Base-by-base conservation (phyloP, 495 filamentous ascomycete genomes). In the Penicillium cosmopolitanum region DNA sequence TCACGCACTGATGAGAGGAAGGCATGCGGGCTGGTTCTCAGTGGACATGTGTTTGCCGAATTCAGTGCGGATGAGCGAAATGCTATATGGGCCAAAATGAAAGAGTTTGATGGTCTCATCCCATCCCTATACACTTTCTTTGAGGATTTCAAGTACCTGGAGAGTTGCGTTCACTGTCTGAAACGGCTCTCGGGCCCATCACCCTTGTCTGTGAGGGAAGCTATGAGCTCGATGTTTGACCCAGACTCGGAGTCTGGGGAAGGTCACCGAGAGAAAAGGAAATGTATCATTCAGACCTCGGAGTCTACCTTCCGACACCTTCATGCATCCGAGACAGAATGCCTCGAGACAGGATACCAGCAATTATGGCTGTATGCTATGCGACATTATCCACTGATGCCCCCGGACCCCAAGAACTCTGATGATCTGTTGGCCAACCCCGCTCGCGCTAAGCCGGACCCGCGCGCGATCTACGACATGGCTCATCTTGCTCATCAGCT, bases 111-210 rank as follows among this genome's bases (percentile, higher is more conserved):
- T 31, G 23, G 66, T 2, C 55, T 77, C 10, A 62, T 77, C 16
- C 67, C 59, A 19, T 74, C 64, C 50, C 55, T 75, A 9, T 68
- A 71, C 51, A 74, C 66, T 25, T 74, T 77, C 60, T 78, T 77
- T 36, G 23, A 72, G 46, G 72, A 77, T 52, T 60, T 74, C 15
- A 67, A 68, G 15, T 74, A 72, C 53, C 46, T 76, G 5, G 60
- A 70, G 57, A 43, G 21, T 19, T 72, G 59, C 36, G 58, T 62
- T 9, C 36, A 72, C 46, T 69, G 56, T 51, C 23, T 78, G 3
- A 74, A 74, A 52, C 60, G 65, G 34, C 60, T 74, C 5, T 60
- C 50, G 54, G 21, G 51, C n/a, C 48, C 43, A 18, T 51, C 25
- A 31, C 18, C 35, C 9, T 47, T 5, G 51, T 68, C 40, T 47